Evolutionary conservation across 192 early-diverging fungal genomes (phyloP).

Genomic region (Phlyctochytrium bullatum): DNA sequence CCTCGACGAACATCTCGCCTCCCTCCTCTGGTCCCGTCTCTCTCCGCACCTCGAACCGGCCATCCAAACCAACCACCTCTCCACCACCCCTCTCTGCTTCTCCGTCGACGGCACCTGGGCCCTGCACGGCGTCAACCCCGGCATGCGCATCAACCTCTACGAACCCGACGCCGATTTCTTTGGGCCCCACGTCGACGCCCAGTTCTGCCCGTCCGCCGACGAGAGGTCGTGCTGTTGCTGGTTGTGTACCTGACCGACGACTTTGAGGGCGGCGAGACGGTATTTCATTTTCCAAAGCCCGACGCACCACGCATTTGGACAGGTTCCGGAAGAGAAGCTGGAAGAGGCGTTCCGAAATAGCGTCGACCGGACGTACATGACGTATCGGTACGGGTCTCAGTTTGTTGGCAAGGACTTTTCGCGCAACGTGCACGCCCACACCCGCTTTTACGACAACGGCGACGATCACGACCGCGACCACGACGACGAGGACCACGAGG

Average conservation of each 20-base stretch:
- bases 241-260: not conserved
- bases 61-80: not conserved
- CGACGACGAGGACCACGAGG: not conserved
- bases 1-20: not conserved
- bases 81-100: not conserved
- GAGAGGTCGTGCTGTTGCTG: constrained; percentile 1
- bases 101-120: not conserved
- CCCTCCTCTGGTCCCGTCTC: not conserved
- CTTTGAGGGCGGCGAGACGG: not conserved
- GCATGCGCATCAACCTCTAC: not conserved
- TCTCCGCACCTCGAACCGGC: not conserved
- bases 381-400: not conserved
- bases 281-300: not conserved
- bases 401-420: not conserved
- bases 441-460: too few species aligned
- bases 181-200: constrained; percentile 12
- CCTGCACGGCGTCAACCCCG: not conserved
- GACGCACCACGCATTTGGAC: too few species aligned
- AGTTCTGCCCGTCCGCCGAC: constrained; percentile 6
- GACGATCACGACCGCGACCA: not conserved
- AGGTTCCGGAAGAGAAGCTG: not conserved
- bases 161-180: not conserved
- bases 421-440: not conserved
- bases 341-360: not conserved
- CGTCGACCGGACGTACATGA: not conserved